Evolutionary conservation across 371 early-diverging fungal genomes (phyloP), one percentile per base, ranked within the genome.

Genomic region (Rhizomucor pusillus): DNA sequence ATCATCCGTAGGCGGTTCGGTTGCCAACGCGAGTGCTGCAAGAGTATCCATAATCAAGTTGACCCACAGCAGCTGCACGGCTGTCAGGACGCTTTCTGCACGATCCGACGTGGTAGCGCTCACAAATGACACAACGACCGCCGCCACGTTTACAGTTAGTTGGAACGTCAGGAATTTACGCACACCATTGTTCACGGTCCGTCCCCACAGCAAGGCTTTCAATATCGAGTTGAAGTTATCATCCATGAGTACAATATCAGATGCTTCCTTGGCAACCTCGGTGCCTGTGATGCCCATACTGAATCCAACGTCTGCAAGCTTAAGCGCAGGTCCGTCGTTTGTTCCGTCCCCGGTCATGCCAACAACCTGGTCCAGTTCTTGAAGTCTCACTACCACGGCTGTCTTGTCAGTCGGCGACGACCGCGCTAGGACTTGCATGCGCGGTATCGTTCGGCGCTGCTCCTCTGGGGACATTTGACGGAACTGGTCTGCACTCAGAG

Each of bases 261-360:
- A 91, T 0, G 98, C 97, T 68, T 95, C 94, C 69, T 95, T 94
- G 43, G 98, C 96, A 1, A 97, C 93, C 69, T 97, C 97, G 4
- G 98, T 97, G 44, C 99, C 98, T 33, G 91, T 78, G 61, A 97
- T 90, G 49, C 99, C 98, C 99, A 98, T 97, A 55, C 88, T 83
- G 71, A 97, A 97, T 7, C 98, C 99, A 47, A 99, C 93, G 69
- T 99, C 95, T 19, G 98, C 98, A 62, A 87, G 75, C 70, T 93
- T 93, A 40, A 98, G 82, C 4, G 97, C 95, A 16, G 97, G 97
- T 0, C 91, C 95, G 72, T 99, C 99, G 75, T 97, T 99, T 50
- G 97, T 94, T 35, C 97, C 99, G 74, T 97, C 98, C 43, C 97
- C 97, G 1, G 97, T 97, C 70, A 96, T 94, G 18, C 92, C 97